Base-by-base conservation (phyloP, 2,329 filamentous ascomycete species). In the Chaetomium strumarium region DNA sequence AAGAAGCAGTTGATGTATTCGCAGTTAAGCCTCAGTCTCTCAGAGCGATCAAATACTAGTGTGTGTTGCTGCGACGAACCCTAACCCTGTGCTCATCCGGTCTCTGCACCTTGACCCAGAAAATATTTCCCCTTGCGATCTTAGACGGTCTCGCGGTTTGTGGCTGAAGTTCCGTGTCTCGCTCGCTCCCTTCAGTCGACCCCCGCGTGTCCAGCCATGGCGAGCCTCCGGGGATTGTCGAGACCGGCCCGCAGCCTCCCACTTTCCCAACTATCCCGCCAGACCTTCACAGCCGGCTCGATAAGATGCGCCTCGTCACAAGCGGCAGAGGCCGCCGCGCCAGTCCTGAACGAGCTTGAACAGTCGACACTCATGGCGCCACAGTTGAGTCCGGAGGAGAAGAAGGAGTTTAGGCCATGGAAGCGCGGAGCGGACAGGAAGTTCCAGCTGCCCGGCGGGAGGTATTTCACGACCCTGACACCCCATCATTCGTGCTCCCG, bases 321-420 rank as follows among this genome's bases (percentile, higher is more conserved):
- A 55, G 69, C 69, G 12, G 64, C 66, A 46, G 69, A 70, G 58
- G 66, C 62, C 16, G 51, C 56, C 9, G 51, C 58, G 14, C 52
- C 46, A 16, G 55, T 14, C 44, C 65, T 79, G 38, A 62, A 66
- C 43, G 78, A 81, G 55, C 70, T 82, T 55, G 79, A 82, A 61
- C 70, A 74, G 33, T 79, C 78, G 47, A 74, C 76, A 31, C 71
- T 81, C 60, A 61, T 62, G 34, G 67, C 70, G 16, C 72, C 76
- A 19, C 59, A 66, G 13, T 71, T 73, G 13, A 68, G 71, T 36
- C 64, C 67, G 30, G 66, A 67, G 13, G 62, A 72, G 20, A 65
- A 75, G 55, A 60, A 72, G 49, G 59, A 64, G n/a, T 76, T 75
- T 62, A 63, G 70, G 55, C 67, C 68, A 36, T 67, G 67, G 49